Percentiles rank a stretch among this genome's conserved stretches.
Evolutionary conservation across 495 filamentous ascomycete genomes (phyloP).

Genomic region (Lasiosphaeris hirsuta): DNA sequence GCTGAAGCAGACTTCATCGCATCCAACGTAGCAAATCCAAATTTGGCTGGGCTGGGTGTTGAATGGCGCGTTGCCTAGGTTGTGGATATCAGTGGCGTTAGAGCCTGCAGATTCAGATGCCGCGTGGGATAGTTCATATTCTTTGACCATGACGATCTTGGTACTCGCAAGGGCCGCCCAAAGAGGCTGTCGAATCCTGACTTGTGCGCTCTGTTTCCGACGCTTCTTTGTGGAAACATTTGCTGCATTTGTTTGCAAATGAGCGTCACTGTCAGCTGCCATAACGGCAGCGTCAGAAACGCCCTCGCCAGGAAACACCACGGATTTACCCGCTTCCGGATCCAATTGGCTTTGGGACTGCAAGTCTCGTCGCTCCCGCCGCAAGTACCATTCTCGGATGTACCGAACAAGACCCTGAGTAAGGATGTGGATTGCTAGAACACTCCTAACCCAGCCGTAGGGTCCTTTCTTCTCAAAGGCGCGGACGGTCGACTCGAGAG

Average conservation of each 20-base stretch:
- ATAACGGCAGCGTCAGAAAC: constrained; percentile 41
- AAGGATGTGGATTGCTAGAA: constrained; percentile 84
- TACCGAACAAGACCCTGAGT: constrained; percentile 71
- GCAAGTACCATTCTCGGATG: constrained; percentile 57
- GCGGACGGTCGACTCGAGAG: constrained; percentile 38
- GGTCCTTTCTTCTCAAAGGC: constrained; percentile 47
- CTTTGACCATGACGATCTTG: constrained; percentile 89
- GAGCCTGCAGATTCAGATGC: constrained; percentile 68
- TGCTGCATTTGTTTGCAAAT: constrained; percentile 25
- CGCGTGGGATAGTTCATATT: constrained; percentile 82
- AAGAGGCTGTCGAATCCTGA: constrained; percentile 84
- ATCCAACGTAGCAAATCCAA: constrained; percentile 82
- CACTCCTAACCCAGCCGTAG: constrained; percentile 52
- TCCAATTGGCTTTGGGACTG: constrained; percentile 42
- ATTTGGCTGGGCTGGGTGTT: constrained; percentile 68
- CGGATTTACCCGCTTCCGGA: constrained; percentile 47
- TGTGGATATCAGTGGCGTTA: constrained; percentile 72
- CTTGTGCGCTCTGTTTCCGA: constrained; percentile 82
- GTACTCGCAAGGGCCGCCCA: constrained; percentile 94
- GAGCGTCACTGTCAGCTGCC: constrained; percentile 46
- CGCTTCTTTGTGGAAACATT: constrained; percentile 68
- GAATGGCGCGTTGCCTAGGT: constrained; percentile 76
- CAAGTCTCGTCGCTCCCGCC: constrained; percentile 49
- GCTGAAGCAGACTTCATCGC: constrained; percentile 78
- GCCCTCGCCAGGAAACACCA: constrained; percentile 26